Evolutionary conservation across 2,329 filamentous ascomycete genomes (phyloP).

Genomic region (Mollisia scopiformis): DNA sequence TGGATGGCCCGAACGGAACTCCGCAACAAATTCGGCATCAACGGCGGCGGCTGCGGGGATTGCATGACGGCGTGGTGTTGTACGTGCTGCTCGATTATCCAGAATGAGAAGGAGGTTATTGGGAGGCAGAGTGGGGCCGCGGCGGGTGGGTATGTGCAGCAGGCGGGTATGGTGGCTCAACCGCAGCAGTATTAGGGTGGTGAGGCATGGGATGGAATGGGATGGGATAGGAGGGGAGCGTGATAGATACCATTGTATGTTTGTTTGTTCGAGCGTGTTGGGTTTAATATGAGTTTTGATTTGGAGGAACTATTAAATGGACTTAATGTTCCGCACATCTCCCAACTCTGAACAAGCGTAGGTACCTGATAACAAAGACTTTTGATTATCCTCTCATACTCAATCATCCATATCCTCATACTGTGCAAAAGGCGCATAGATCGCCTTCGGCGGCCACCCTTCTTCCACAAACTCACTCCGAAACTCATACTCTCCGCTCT

Average conservation of each 20-base stretch:
- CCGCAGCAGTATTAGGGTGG: neutral
- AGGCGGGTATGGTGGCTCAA: neutral
- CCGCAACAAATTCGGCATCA: slow-evolving; percentile 28
- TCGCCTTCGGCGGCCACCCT: slow-evolving; percentile 24
- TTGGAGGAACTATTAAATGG: no score
- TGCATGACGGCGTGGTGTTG: slow-evolving; percentile 42
- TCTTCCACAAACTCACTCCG: slow-evolving; percentile 8
- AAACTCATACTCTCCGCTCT: slow-evolving; percentile 24
- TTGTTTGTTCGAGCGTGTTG: neutral
- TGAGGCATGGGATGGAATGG: neutral
- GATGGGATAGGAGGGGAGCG: neutral
- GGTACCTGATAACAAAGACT: neutral
- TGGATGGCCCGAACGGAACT: slow-evolving; percentile 28
- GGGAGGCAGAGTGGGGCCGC: slow-evolving; percentile 4
- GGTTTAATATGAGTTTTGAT: neutral
- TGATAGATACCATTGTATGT: neutral
- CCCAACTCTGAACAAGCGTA: no score
- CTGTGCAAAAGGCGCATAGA: neutral
- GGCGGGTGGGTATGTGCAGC: neutral
- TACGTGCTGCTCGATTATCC: slow-evolving; percentile 32
- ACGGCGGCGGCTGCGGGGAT: slow-evolving; percentile 39
- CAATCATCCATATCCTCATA: neutral
- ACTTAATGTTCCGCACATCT: no score
- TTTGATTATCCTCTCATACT: neutral
- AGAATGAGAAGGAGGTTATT: slow-evolving; percentile 33